These are phyloP conservation scores for Colletotrichum abscissum DNA, from an alignment of 2,329 filamentous ascomycete species.

Conservation along the genomic window DNA sequence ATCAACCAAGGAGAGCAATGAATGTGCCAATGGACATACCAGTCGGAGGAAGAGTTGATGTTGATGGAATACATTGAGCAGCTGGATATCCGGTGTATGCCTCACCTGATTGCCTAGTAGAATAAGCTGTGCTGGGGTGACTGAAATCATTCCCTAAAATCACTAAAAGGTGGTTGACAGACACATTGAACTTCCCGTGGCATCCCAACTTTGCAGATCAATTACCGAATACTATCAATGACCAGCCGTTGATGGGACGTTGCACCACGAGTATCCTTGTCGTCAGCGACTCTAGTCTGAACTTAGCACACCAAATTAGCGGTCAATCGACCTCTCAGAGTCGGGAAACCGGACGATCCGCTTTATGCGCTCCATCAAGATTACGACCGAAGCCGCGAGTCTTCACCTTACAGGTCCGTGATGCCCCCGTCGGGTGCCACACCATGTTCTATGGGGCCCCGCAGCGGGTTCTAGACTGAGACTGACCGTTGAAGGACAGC, in stretches of 20 bases:
- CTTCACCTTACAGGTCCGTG: not conserved
- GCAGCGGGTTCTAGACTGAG: not conserved
- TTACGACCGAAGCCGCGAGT: constrained; percentile 1
- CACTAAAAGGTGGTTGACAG: not conserved
- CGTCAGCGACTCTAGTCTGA: not conserved
- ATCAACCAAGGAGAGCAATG: too few species aligned
- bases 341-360: not conserved
- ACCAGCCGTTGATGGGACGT: not conserved
- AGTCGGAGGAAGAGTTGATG: too few species aligned
- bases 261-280: not conserved
- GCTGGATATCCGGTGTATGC: not conserved
- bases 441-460: not conserved
- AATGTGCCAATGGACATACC: too few species aligned
- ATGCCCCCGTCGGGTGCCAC: not conserved
- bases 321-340: not conserved
- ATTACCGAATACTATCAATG: not conserved
- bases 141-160: not conserved
- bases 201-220: not conserved
- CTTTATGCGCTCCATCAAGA: constrained; percentile 8
- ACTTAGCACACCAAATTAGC: not conserved
- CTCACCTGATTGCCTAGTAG: not conserved
- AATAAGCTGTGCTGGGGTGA: not conserved
- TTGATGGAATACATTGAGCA: too few species aligned
- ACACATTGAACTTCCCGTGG: not conserved
- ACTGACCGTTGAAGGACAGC: not conserved